These are phyloP conservation scores for Neopestalotiopsis sp. DNA, from an alignment of 2,329 filamentous ascomycete species.

Conservation along the genomic window DNA sequence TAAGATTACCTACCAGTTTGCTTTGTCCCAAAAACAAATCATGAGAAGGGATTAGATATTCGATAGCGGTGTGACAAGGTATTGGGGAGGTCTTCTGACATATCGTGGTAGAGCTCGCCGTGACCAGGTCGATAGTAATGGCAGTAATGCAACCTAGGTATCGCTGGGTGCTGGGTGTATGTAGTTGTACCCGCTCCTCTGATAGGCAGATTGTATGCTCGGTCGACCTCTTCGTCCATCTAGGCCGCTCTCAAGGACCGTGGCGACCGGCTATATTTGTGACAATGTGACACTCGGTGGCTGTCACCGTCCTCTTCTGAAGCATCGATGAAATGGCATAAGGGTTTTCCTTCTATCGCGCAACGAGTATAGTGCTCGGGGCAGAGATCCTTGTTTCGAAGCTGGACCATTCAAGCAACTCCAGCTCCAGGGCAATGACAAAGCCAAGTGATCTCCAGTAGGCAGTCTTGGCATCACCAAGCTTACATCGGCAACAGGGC, in stretches of 20 bases:
- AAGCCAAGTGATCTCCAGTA: neutral
- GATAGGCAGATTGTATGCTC: neutral
- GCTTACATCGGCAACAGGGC: neutral
- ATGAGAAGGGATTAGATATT: neutral
- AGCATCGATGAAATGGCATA: neutral
- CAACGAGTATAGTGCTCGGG: slow-evolving; percentile 3
- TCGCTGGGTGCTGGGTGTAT: neutral
- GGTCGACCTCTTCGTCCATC: neutral
- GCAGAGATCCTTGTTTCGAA: neutral
- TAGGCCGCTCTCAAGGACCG: neutral
- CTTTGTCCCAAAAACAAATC: neutral
- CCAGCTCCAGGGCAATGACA: neutral
- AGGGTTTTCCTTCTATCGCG: neutral
- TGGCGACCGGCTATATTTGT: neutral
- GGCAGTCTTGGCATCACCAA: neutral
- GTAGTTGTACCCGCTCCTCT: neutral
- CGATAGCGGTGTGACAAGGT: neutral
- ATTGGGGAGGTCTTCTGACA: neutral
- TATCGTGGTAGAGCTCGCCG: neutral
- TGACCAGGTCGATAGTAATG: neutral
- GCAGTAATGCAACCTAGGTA: neutral
- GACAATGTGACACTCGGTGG: neutral
- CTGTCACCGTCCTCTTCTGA: neutral
- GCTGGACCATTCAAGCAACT: neutral
- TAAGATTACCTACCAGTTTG: neutral